These are phyloP conservation scores for Ganoderma lingzhi DNA, from an alignment of 1,284 basidiomycete genomes.

Conservation along the genomic window DNA sequence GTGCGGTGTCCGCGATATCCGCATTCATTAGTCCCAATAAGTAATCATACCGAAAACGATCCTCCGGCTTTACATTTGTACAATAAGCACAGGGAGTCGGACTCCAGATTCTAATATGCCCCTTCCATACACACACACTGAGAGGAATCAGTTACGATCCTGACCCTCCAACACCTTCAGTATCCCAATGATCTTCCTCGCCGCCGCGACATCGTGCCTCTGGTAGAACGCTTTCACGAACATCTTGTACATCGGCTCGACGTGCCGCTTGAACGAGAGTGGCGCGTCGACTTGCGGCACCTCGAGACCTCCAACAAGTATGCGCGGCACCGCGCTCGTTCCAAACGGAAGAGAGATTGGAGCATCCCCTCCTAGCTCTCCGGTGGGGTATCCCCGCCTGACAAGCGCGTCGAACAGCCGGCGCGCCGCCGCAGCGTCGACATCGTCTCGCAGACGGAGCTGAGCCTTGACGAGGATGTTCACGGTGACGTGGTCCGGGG, in stretches of 20 bases:
- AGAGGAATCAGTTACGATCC: neutral
- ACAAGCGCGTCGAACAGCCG: constrained; percentile 68
- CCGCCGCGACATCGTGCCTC: constrained; percentile 60
- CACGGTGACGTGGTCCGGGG: constrained; percentile 67
- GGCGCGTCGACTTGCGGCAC: constrained; percentile 46
- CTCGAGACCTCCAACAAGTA: constrained; percentile 32
- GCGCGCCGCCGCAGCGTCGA: constrained; percentile 53
- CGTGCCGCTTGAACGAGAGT: constrained; percentile 63
- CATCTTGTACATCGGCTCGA: constrained; percentile 72
- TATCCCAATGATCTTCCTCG: constrained; percentile 61
- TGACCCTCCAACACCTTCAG: constrained; percentile 53
- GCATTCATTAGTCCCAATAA: too few species aligned
- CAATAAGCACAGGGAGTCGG: too few species aligned
- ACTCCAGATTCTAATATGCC: neutral
- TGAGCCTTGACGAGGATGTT: constrained; percentile 69
- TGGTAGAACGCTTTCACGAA: constrained; percentile 70
- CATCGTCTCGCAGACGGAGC: constrained; percentile 53
- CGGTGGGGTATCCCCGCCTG: constrained; percentile 61
- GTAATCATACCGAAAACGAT: too few species aligned
- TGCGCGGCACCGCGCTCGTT: neutral
- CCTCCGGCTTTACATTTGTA: too few species aligned
- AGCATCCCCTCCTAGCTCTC: constrained; percentile 13
- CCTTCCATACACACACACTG: neutral
- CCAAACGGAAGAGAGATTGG: neutral
- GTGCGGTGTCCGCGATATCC: too few species aligned